Conservation (phyloP, 1,284 basidiomycete genomes). For the Trametes hirsuta region DNA sequence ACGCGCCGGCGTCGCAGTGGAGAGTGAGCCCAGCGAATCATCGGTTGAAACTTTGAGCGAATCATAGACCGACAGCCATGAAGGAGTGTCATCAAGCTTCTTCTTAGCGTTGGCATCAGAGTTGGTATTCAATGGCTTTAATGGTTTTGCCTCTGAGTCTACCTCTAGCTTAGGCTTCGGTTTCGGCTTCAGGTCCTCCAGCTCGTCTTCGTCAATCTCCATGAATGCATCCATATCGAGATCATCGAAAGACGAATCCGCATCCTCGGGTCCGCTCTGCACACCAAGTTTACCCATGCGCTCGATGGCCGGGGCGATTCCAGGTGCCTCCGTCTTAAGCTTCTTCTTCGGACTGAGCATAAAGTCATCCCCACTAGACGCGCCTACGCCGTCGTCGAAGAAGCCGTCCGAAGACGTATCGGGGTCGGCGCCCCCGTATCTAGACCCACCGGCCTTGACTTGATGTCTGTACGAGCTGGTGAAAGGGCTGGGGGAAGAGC, state of each 20-base stretch:
- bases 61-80: slow-evolving; percentile 81
- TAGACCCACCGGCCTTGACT: slow-evolving; percentile 18
- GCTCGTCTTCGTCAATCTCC: slow-evolving; percentile 41
- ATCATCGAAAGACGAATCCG: slow-evolving; percentile 51
- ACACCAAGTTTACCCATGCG: slow-evolving; percentile 62
- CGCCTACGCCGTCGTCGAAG: slow-evolving; percentile 47
- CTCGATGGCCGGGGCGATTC: slow-evolving; percentile 56
- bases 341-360: slow-evolving; percentile 73
- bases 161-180: slow-evolving; percentile 29
- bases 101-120: slow-evolving; percentile 29
- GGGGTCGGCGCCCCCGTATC: slow-evolving; percentile 36
- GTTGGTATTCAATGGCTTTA: slow-evolving; percentile 27
- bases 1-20: slow-evolving; percentile 40
- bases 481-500: slow-evolving; percentile 32
- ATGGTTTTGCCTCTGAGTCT: slow-evolving; percentile 31
- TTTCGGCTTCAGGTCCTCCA: slow-evolving; percentile 34
- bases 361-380: slow-evolving; percentile 56
- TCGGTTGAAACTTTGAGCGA: slow-evolving; percentile 61
- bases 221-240: slow-evolving; percentile 63
- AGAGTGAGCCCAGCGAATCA: slow-evolving; percentile 52
- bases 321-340: slow-evolving; percentile 46
- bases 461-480: slow-evolving; percentile 17
- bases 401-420: slow-evolving; percentile 62
- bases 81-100: slow-evolving; percentile 54
- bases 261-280: slow-evolving; percentile 52